phyloP scores from a whole-genome alignment of 2,329 filamentous ascomycete genomes.

The Aspergillus calidoustus region DNA sequence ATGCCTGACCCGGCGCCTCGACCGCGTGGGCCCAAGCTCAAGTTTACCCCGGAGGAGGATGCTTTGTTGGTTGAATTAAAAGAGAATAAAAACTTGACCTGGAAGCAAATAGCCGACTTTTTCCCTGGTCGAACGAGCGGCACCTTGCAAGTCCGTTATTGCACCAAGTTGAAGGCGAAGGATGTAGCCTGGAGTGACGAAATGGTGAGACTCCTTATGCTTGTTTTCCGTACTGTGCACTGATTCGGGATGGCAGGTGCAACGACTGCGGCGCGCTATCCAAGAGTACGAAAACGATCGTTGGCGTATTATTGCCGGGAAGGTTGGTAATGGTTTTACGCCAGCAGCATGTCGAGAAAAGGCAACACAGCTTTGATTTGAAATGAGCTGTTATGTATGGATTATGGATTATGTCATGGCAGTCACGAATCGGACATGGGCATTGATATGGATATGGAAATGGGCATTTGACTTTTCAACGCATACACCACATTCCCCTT shows the following conservation, averaged over 20 bases:
- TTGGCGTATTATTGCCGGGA: slow-evolving; percentile 89
- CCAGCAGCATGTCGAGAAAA: slow-evolving; percentile 85
- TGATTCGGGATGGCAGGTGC: slow-evolving; percentile 34
- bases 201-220: slow-evolving; percentile 62
- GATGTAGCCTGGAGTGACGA: slow-evolving; percentile 93
- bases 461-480: neutral
- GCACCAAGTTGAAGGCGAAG: slow-evolving; percentile 92
- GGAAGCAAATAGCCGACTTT: slow-evolving; percentile 97
- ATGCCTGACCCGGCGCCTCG: slow-evolving; percentile 83
- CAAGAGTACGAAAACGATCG: slow-evolving; percentile 65
- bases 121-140: slow-evolving; percentile 90
- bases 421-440: slow-evolving; percentile 12
- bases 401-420: slow-evolving; percentile 17
- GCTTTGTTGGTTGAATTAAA: slow-evolving; percentile 86
- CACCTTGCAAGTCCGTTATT: slow-evolving; percentile 91
- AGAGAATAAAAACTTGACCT: slow-evolving; percentile 91
- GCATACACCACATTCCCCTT: neutral
- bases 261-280: slow-evolving; percentile 45
- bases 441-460: slow-evolving; percentile 1
- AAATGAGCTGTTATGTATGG: slow-evolving; percentile 5
- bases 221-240: slow-evolving; percentile 10
- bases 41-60: slow-evolving; percentile 93
- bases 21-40: slow-evolving; percentile 85
- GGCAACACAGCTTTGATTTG: slow-evolving; percentile 52
- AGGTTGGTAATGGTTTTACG: slow-evolving; percentile 88